Percentiles rank a stretch among this genome's conserved stretches.
phyloP scores from a whole-genome alignment of 2,329 filamentous ascomycete genomes.

The Stachybotrys chlorohalonatus region DNA sequence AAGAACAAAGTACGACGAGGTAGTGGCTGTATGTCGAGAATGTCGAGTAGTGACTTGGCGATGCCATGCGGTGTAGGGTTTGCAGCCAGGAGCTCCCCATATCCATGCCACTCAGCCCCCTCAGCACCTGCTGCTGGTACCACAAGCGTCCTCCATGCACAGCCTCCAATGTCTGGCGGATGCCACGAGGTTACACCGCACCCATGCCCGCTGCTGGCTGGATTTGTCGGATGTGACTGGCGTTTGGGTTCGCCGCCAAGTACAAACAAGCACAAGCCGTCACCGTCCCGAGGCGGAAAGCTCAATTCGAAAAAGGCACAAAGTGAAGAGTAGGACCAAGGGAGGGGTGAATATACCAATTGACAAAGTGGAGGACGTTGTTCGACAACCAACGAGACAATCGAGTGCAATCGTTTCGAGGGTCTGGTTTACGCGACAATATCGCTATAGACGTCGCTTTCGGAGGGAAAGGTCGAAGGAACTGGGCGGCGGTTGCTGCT shows the following conservation, averaged over 20 bases:
- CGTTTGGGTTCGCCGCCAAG: neutral
- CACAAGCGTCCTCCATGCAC: neutral
- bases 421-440: too few relatives aligned
- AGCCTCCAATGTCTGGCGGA: neutral
- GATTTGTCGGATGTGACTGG: neutral
- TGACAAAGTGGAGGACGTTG: neutral
- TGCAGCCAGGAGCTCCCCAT: neutral
- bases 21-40: neutral
- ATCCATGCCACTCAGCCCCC: too few relatives aligned
- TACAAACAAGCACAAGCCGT: neutral
- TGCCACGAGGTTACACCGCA: neutral
- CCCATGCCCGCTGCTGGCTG: neutral
- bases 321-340: neutral
- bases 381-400: too few relatives aligned
- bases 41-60: neutral
- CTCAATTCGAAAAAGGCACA: neutral
- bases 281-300: neutral
- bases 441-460: too few relatives aligned
- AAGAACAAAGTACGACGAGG: too few relatives aligned
- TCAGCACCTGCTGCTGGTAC: neutral
- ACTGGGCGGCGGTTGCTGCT: neutral
- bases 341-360: neutral
- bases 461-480: too few relatives aligned
- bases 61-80: neutral
- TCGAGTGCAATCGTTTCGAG: too few relatives aligned